Percentiles rank a stretch among this genome's conserved stretches.
phyloP scores from a whole-genome alignment of 371 early-diverging fungal genomes.

The Apophysomyces trapeziformis region DNA sequence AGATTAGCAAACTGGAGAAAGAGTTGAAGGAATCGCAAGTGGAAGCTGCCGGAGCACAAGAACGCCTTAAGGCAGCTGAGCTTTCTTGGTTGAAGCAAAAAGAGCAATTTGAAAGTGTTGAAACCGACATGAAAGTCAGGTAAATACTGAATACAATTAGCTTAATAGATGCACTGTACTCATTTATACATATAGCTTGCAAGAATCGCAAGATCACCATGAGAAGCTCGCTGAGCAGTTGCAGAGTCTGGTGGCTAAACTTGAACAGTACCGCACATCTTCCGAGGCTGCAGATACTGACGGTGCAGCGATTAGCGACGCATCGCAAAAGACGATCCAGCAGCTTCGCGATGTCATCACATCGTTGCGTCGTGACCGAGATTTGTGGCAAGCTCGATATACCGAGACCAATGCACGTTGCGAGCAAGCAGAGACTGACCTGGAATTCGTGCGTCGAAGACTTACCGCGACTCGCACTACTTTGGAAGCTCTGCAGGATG shows the following conservation, averaged over 20 bases:
- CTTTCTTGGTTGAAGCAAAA: conserved; percentile 15
- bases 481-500: conserved; percentile 19
- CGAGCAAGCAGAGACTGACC: conserved; percentile 18
- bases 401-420: conserved; percentile 20
- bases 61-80: conserved; percentile 20
- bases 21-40: conserved; percentile 18
- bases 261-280: conserved; percentile 9
- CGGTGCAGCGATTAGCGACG: background rate
- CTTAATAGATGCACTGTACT: background rate
- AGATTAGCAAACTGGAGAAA: conserved; percentile 11
- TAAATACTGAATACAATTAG: background rate
- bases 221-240: conserved; percentile 18
- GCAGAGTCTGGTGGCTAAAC: conserved; percentile 18
- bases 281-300: background rate
- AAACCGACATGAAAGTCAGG: conserved; percentile 23
- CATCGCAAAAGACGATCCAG: conserved; percentile 11
- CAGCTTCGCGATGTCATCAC: conserved; percentile 26
- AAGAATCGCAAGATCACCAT: conserved; percentile 25
- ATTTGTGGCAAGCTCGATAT: conserved; percentile 21
- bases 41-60: conserved; percentile 16
- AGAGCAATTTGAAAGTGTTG: conserved; percentile 21
- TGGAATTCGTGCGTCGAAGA: conserved; percentile 26
- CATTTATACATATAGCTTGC: background rate
- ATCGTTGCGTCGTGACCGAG: conserved; percentile 27
- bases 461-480: conserved; percentile 16